Percentiles rank a stretch among this genome's conserved stretches.
phyloP scores from a whole-genome alignment of 306 rosid genomes.

The Boehmeria nivea region DNA sequence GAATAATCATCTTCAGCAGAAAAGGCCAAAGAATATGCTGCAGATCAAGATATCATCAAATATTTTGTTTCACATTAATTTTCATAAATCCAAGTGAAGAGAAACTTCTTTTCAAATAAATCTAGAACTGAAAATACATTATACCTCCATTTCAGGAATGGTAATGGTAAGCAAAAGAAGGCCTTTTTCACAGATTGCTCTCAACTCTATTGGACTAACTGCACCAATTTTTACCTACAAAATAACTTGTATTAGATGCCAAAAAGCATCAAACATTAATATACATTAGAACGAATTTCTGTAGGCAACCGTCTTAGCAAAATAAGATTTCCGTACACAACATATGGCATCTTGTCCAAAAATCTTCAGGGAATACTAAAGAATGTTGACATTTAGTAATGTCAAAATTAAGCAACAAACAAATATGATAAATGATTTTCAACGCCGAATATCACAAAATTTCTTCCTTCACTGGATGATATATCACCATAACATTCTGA shows the following conservation, averaged over 20 bases:
- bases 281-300: slow-evolving; percentile 2
- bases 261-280: slow-evolving; percentile 10
- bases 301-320: too few species aligned
- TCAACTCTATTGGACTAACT: slow-evolving; percentile 54
- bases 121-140: slow-evolving; percentile 5
- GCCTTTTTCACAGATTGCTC: slow-evolving; percentile 82
- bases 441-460: too few species aligned
- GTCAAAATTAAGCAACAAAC: too few species aligned
- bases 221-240: slow-evolving; percentile 71
- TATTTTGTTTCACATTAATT: not conserved
- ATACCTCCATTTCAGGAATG: slow-evolving; percentile 98
- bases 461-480: too few species aligned
- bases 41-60: slow-evolving; percentile 4
- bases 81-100: slow-evolving; percentile 5
- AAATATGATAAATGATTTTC: too few species aligned
- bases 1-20: slow-evolving; percentile 83
- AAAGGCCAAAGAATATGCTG: slow-evolving; percentile 99
- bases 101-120: slow-evolving; percentile 6
- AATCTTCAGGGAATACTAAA: too few species aligned
- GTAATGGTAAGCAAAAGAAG: slow-evolving; percentile 90
- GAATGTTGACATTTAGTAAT: too few species aligned
- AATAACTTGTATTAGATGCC: slow-evolving; percentile 15
- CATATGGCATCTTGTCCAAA: too few species aligned
- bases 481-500: slow-evolving; percentile 7
- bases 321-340: too few species aligned